Conservation (phyloP, 2,329 filamentous ascomycete species). For the Allantophomopsis cytisporea region DNA sequence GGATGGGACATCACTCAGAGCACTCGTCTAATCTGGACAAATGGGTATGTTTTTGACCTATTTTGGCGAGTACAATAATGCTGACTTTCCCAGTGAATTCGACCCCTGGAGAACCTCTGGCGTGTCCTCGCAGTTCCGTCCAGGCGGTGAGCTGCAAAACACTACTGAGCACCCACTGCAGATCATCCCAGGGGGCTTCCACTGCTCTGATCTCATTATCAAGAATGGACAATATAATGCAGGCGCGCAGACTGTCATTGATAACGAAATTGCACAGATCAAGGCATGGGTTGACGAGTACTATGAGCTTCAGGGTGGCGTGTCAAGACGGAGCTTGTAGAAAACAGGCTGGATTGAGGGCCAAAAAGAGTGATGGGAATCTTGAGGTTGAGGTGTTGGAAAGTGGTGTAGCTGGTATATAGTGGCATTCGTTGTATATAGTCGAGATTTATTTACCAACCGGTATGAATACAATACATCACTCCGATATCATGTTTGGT, state of each 20-base stretch:
- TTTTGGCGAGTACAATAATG: too few relatives aligned
- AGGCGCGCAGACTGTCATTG: slow-evolving; percentile 31
- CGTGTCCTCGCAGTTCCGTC: slow-evolving; percentile 36
- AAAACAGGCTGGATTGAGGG: too few relatives aligned
- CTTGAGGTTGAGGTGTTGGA: too few relatives aligned
- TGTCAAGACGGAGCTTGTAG: too few relatives aligned
- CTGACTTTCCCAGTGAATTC: slow-evolving; percentile 23
- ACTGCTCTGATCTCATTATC: slow-evolving; percentile 38
- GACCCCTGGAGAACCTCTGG: slow-evolving; percentile 45
- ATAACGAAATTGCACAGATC: slow-evolving; percentile 33
- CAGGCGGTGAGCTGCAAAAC: slow-evolving; percentile 35
- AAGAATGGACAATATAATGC: slow-evolving; percentile 30
- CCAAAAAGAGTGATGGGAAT: too few relatives aligned
- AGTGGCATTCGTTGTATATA: too few relatives aligned
- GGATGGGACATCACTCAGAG: slow-evolving; percentile 39
- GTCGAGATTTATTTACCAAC: too few relatives aligned
- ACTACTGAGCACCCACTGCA: slow-evolving; percentile 32
- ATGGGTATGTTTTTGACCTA: slow-evolving; percentile 24
- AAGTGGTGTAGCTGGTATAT: too few relatives aligned
- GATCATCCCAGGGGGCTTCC: slow-evolving; percentile 36
- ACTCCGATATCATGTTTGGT: too few relatives aligned
- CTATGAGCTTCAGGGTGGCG: slow-evolving; percentile 8
- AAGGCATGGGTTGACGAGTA: slow-evolving; percentile 39
- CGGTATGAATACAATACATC: too few relatives aligned
- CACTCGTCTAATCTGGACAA: slow-evolving; percentile 40